Percentiles rank a stretch among this genome's conserved stretches.
Evolutionary conservation across 768 basidiomycete genomes (phyloP).

Genomic region (Pisolithus marmoratus): DNA sequence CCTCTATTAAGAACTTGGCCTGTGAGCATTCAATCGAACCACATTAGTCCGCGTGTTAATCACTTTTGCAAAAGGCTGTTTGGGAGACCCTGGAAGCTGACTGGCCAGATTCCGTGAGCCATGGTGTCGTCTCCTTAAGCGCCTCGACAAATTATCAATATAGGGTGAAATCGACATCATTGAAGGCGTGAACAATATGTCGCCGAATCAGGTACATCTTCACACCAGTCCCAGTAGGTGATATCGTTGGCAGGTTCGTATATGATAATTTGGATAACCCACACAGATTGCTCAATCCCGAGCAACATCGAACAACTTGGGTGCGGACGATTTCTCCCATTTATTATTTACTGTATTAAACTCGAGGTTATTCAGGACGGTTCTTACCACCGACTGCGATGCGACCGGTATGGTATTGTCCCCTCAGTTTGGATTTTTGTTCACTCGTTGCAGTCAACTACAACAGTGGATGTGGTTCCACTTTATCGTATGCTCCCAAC

Average conservation of each 20-base stretch:
- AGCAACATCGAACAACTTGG: conserved; percentile 17
- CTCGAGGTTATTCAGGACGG: conserved; percentile 9
- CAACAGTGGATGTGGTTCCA: conserved; percentile 36
- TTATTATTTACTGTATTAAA: neutral
- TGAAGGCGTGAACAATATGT: conserved; percentile 46
- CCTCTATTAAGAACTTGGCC: conserved; percentile 30
- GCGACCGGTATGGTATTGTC: conserved; percentile 10
- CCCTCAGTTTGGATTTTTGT: neutral
- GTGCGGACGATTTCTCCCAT: conserved; percentile 7
- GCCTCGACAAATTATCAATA: conserved; percentile 1
- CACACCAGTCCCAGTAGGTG: conserved; percentile 47
- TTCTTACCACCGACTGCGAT: conserved; percentile 19
- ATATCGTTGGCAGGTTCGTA: neutral
- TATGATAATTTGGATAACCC: neutral
- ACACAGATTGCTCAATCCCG: conserved; percentile 24
- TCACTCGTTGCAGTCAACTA: conserved; percentile 16
- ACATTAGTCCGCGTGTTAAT: conserved; percentile 3
- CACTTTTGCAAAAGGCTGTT: conserved; percentile 17
- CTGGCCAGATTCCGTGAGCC: conserved; percentile 23
- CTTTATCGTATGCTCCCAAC: conserved; percentile 14
- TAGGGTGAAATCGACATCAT: conserved; percentile 29
- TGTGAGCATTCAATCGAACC: conserved; percentile 11
- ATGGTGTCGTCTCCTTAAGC: neutral
- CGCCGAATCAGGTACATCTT: conserved; percentile 46
- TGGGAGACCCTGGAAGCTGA: conserved; percentile 21